Conservation (phyloP, 1,284 basidiomycete genomes). For the Marasmius oreades region DNA sequence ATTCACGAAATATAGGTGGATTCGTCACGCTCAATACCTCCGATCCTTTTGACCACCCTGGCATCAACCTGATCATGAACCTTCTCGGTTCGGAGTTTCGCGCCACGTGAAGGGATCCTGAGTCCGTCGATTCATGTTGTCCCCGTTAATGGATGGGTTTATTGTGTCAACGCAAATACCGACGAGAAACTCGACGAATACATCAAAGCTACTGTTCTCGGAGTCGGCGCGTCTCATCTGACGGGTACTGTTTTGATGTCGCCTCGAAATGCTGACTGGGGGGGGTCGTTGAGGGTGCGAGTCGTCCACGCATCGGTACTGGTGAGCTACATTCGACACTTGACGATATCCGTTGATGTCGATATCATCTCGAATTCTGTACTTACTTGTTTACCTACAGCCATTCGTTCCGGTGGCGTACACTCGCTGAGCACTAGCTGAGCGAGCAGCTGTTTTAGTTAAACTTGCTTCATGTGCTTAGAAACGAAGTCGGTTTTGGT, state of each 20-base stretch:
- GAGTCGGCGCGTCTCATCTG: not conserved
- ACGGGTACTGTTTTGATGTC: not conserved
- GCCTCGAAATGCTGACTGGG: not conserved
- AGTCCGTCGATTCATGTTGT: not conserved
- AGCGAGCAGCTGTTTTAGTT: slow-evolving; percentile 6
- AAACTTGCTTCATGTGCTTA: not conserved
- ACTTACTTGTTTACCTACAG: not conserved
- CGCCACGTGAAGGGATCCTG: not conserved
- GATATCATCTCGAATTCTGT: not conserved
- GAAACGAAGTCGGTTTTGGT: no score
- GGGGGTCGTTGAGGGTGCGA: not conserved
- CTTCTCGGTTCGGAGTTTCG: not conserved
- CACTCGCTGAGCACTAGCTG: slow-evolving; percentile 10
- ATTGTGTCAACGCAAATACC: not conserved
- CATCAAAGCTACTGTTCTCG: not conserved
- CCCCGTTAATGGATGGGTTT: not conserved
- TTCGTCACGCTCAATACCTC: not conserved
- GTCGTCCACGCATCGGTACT: not conserved
- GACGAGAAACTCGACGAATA: not conserved
- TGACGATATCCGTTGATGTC: not conserved
- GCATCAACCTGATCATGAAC: slow-evolving; percentile 1
- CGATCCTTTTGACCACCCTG: not conserved
- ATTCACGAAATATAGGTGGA: not conserved
- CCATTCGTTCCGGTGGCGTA: not conserved
- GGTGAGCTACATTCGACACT: not conserved